Evolutionary conservation across 768 basidiomycete genomes (phyloP).

Genomic region (Albatrellus ellisii): DNA sequence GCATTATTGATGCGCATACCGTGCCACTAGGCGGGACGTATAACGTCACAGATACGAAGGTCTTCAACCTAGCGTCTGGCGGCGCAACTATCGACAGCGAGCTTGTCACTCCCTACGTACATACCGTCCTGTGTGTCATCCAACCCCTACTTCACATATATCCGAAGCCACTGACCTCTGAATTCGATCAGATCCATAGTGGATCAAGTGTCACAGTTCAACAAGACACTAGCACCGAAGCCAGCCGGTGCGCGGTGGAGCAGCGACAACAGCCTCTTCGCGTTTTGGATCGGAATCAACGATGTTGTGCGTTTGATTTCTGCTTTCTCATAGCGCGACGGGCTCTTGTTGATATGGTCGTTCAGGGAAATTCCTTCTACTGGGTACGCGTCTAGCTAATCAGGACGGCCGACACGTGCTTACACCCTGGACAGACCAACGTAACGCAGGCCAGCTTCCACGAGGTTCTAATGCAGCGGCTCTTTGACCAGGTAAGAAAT

Average conservation of each 20-base stretch:
- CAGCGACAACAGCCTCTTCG: conserved; percentile 22
- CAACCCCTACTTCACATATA: background rate
- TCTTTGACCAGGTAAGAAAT: conserved; percentile 21
- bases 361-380: conserved; percentile 33
- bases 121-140: conserved; percentile 24
- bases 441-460: conserved; percentile 23
- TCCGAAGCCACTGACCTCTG: background rate
- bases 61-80: conserved; percentile 26
- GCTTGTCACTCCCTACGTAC: conserved; percentile 23
- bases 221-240: conserved; percentile 20
- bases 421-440: conserved; percentile 18
- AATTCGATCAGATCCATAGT: conserved; percentile 20
- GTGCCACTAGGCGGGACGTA: conserved; percentile 23
- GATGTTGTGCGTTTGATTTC: conserved; percentile 18
- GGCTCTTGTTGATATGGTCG: background rate
- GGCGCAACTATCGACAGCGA: conserved; percentile 26
- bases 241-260: conserved; percentile 22
- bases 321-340: background rate
- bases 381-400: conserved; percentile 24
- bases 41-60: conserved; percentile 41
- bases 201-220: conserved; percentile 23
- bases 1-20: background rate
- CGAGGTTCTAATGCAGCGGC: conserved; percentile 19
- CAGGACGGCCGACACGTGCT: conserved; percentile 1
- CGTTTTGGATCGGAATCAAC: conserved; percentile 27